Base-by-base conservation (phyloP, 75 land plant genomes). In the Sequoia sempervirens region DNA sequence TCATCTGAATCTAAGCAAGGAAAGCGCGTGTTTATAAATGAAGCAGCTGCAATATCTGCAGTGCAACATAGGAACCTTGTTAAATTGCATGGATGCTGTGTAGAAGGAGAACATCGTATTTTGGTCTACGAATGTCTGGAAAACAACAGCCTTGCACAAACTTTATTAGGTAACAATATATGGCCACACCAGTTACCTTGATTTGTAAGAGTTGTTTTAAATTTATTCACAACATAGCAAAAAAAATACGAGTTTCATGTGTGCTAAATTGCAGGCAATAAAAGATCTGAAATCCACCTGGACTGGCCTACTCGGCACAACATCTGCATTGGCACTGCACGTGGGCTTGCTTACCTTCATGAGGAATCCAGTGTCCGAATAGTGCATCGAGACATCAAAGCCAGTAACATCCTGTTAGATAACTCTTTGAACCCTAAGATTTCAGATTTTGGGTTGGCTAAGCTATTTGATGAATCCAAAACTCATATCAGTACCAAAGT, bases 401-500 rank as follows among this genome's bases (percentile, higher is more conserved):
- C 98, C 50, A 96, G 97, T 85, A 96, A 96, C 82, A 93, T 96
- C 78, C 89, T 96, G 20, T 92, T 96, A 53, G 97, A 96, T 81
- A 47, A 89, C 69, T 85, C 93, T 70, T 88, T 96, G 45, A 82
- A 73, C 46, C 97, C 98, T 12, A 93, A 91, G 73, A 91, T 97
- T 28, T 88, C 97, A 82, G 99, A 97, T 86, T 97, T 97, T 89
- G 99, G 99, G 7, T 88, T 97, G 81, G 99, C 99, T 41, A 97
- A 93, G 70, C 89, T 97, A 17, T 93, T 91, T 75, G 98, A 94
- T 84, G 96, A 90, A 53, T 88, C 88, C 47, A 92, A 90, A 82
- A 94, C 97, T 12, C 99, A 97, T 85, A 93, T 95, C 32, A 97
- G 94, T 80, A 97, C 99, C 5, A 85, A 93, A 69, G 92, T 97